These are phyloP conservation scores for Pleurotus tuoliensis DNA, from an alignment of 768 basidiomycete species.

Conservation along the genomic window DNA sequence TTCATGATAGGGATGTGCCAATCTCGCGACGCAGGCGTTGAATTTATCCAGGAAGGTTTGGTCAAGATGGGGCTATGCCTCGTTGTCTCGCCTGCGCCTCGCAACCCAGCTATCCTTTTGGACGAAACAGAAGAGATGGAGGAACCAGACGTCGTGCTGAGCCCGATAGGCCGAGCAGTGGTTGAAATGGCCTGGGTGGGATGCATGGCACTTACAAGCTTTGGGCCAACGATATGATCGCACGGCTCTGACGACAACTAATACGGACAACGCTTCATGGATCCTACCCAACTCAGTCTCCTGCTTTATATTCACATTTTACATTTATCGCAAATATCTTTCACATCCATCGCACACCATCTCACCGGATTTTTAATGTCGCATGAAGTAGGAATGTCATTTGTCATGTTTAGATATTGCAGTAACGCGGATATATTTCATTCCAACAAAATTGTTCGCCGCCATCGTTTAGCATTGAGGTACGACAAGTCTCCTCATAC, in stretches of 20 bases:
- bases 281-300: not conserved
- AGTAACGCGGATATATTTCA: no score
- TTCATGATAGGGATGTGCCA: constrained; percentile 60
- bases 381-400: no score
- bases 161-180: constrained; percentile 49
- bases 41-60: constrained; percentile 79
- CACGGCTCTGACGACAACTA: not conserved
- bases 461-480: no score
- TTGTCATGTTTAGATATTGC: no score
- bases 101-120: constrained; percentile 8
- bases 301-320: not conserved
- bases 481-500: no score
- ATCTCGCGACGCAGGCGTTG: constrained; percentile 62
- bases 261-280: not conserved
- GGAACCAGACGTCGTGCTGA: constrained; percentile 42
- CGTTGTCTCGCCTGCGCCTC: constrained; percentile 22
- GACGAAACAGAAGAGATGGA: constrained; percentile 25
- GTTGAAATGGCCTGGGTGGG: constrained; percentile 57
- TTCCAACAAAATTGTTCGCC: no score
- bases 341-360: not conserved
- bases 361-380: not conserved
- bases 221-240: constrained; percentile 24
- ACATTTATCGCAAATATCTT: not conserved
- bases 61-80: constrained; percentile 68
- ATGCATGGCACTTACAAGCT: constrained; percentile 48